Conservation (phyloP, 139 green algal species). For the Coelastrella sp. region DNA sequence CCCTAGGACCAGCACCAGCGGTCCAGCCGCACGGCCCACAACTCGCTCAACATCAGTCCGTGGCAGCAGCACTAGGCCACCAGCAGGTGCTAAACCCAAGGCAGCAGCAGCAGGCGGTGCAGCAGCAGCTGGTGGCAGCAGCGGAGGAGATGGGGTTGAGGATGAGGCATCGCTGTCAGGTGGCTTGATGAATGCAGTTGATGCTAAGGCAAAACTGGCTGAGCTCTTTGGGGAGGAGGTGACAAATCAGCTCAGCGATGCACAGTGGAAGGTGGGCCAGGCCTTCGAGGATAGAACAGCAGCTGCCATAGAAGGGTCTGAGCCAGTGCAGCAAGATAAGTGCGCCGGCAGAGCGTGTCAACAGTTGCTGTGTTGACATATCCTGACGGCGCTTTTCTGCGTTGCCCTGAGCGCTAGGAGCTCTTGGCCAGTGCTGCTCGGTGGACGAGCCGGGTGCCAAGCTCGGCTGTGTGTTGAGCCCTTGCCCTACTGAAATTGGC, state of each 20-base stretch:
- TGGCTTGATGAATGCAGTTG: slow-evolving; percentile 59
- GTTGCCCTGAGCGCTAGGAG: no score
- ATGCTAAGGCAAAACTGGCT: slow-evolving; percentile 65
- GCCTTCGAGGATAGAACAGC: neutral
- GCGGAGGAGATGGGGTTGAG: slow-evolving; percentile 29
- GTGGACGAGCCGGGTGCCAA: no score
- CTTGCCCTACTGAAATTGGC: no score
- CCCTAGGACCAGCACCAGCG: slow-evolving; percentile 21
- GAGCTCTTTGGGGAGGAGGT: slow-evolving; percentile 72
- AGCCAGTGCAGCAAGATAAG: no score
- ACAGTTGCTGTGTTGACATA: no score
- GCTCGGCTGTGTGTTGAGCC: no score
- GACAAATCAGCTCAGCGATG: slow-evolving; percentile 72
- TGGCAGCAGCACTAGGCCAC: slow-evolving; percentile 9
- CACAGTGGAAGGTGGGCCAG: slow-evolving; percentile 86
- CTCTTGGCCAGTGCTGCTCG: no score
- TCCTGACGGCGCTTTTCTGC: no score
- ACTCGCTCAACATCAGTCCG: slow-evolving; percentile 1
- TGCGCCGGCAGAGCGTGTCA: no score
- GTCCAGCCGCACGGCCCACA: neutral
- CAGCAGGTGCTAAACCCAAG: neutral
- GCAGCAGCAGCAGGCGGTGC: slow-evolving; percentile 22
- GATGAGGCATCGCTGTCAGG: slow-evolving; percentile 61
- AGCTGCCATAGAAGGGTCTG: neutral
- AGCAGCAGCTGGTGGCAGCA: neutral